These are phyloP conservation scores for Coprinopsis strossmayeri DNA, from an alignment of 768 basidiomycete species.

Conservation along the genomic window DNA sequence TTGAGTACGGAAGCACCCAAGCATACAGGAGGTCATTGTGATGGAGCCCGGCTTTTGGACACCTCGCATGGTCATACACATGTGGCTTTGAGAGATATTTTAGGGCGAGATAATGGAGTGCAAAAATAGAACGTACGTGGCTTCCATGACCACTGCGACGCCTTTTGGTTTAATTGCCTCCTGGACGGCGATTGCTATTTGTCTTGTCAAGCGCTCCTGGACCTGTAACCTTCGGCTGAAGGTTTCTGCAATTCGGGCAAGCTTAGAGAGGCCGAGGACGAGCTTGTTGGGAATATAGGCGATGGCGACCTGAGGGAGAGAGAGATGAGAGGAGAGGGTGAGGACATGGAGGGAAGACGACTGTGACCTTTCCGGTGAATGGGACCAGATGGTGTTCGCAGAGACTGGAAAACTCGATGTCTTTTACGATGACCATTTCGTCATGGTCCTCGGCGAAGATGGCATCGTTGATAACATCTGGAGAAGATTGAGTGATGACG, in stretches of 20 bases:
- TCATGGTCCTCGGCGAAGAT: constrained; percentile 99
- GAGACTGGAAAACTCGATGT: constrained; percentile 94
- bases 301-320: constrained; percentile 72
- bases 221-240: constrained; percentile 95
- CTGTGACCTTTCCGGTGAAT: constrained; percentile 88
- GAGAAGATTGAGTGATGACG: constrained; percentile 13
- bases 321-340: constrained; percentile 7
- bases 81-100: constrained; percentile 49
- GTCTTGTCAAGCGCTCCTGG: constrained; percentile 95
- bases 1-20: constrained; percentile 96
- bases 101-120: background rate
- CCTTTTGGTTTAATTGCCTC: constrained; percentile 97
- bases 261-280: constrained; percentile 92
- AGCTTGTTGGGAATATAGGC: constrained; percentile 95
- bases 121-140: constrained; percentile 56
- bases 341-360: constrained; percentile 6
- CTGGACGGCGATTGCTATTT: constrained; percentile 96
- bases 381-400: constrained; percentile 99
- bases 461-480: constrained; percentile 98
- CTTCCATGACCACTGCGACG: constrained; percentile 99
- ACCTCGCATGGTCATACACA: constrained; percentile 99
- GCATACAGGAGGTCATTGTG: constrained; percentile 96
- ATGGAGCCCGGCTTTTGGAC: constrained; percentile 97
- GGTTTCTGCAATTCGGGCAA: constrained; percentile 95
- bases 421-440: constrained; percentile 97